Evolutionary conservation across 2,329 filamentous ascomycete species (phyloP).

Genomic region (Pseudogymnoascus pannorum): DNA sequence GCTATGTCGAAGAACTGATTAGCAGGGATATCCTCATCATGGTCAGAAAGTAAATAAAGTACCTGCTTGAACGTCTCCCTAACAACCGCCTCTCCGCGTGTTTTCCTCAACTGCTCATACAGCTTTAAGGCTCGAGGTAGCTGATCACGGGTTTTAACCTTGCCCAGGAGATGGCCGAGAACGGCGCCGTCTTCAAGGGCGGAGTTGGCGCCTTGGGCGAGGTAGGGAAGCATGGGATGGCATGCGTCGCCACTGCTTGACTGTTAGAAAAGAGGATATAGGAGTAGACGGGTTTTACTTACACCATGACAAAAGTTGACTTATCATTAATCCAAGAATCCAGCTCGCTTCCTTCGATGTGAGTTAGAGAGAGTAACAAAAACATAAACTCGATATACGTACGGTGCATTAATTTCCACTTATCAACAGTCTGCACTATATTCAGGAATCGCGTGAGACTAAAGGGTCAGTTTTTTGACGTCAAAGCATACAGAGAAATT

Average conservation of each 20-base stretch:
- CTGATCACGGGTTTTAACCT: slow-evolving; percentile 34
- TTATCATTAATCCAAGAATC: slow-evolving; percentile 44
- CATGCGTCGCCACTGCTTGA: slow-evolving; percentile 47
- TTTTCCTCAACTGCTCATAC: slow-evolving; percentile 43
- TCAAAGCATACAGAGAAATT: not conserved
- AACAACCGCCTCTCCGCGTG: slow-evolving; percentile 41
- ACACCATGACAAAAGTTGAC: slow-evolving; percentile 49
- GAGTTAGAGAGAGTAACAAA: not conserved
- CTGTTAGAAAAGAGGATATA: slow-evolving; percentile 45
- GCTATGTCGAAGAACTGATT: not conserved
- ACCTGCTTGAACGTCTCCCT: not conserved
- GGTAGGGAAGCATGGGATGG: slow-evolving; percentile 57
- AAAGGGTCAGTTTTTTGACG: slow-evolving; percentile 30
- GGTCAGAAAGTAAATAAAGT: not conserved
- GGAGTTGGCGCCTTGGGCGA: slow-evolving; percentile 50
- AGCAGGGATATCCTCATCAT: not conserved
- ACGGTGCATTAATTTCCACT: not conserved
- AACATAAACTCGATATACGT: not conserved
- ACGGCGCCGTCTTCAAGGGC: slow-evolving; percentile 51
- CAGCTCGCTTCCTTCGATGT: not conserved
- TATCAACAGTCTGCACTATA: slow-evolving; percentile 36
- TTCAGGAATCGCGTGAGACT: slow-evolving; percentile 51
- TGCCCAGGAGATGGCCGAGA: slow-evolving; percentile 44
- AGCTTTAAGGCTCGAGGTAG: slow-evolving; percentile 21
- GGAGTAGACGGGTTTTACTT: slow-evolving; percentile 50